Evolutionary conservation across 1,284 basidiomycete species (phyloP).

Genomic region (Ceratorhiza oryzae-sativae): DNA sequence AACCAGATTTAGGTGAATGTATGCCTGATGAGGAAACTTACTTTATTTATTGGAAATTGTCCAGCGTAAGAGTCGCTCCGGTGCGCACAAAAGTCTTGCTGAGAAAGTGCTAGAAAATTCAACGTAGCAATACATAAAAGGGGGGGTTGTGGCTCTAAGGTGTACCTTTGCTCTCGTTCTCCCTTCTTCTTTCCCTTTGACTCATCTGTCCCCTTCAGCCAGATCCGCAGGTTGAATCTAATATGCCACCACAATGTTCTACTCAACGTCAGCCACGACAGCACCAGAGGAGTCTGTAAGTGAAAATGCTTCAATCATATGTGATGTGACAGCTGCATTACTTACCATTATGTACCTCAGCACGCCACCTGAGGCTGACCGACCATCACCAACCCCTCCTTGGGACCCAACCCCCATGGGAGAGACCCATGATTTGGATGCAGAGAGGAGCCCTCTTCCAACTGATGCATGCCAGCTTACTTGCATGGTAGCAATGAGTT

Average conservation of each 20-base stretch:
- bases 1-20: not conserved
- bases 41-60: not conserved
- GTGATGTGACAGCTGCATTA: too few species aligned
- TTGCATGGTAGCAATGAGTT: slow-evolving; percentile 14
- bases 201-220: too few species aligned
- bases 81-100: not conserved
- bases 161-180: not conserved
- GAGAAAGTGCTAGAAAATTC: not conserved
- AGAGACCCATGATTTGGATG: not conserved
- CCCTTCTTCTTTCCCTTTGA: too few species aligned
- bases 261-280: too few species aligned
- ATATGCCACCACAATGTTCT: too few species aligned
- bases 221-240: too few species aligned
- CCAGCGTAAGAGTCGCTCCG: not conserved
- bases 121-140: not conserved
- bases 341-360: too few species aligned
- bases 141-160: not conserved
- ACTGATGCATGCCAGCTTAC: slow-evolving; percentile 17
- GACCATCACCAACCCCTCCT: not conserved
- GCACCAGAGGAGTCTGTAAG: too few species aligned
- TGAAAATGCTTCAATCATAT: too few species aligned
- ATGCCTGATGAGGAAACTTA: not conserved
- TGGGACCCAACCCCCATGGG: not conserved
- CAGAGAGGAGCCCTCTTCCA: not conserved
- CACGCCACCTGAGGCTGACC: too few species aligned